Conservation (phyloP, 257 asterid genomes). For the Scutellaria barbata region DNA sequence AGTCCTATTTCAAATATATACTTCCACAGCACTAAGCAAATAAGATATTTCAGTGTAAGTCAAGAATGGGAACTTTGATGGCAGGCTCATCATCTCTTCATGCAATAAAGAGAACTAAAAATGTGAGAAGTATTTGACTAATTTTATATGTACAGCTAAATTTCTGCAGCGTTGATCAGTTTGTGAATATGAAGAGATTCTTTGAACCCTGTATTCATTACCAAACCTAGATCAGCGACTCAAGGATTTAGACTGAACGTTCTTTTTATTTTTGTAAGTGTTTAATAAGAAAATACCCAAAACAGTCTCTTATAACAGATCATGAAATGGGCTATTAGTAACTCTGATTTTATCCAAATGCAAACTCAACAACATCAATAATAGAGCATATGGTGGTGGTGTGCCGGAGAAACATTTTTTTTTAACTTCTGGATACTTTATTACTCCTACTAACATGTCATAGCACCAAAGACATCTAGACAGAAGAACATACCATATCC, state of each 20-base stretch:
- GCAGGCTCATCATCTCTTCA: background rate
- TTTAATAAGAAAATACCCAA: constrained; percentile 6
- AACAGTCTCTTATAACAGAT: constrained; percentile 5
- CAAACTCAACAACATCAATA: background rate
- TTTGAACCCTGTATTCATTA: background rate
- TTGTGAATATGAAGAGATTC: background rate
- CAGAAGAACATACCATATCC: constrained; percentile 66
- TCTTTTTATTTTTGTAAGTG: background rate
- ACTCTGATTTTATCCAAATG: too few species aligned
- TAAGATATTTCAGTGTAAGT: background rate
- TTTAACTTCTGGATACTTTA: background rate
- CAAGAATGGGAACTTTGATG: background rate
- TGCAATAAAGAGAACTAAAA: too few species aligned
- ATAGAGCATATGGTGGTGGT: background rate
- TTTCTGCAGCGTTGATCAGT: background rate
- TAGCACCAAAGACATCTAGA: constrained; percentile 27
- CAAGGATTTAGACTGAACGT: background rate
- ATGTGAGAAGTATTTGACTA: background rate
- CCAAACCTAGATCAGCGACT: background rate
- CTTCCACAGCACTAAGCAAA: background rate
- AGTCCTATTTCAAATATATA: background rate
- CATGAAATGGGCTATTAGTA: background rate
- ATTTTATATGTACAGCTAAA: background rate
- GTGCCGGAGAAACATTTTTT: background rate
- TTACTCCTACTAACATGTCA: constrained; percentile 16